A percentile compares a stretch with the other conserved stretches of the same genome.
phyloP scores from a whole-genome alignment of 2,329 filamentous ascomycete genomes.

The Hymenoscyphus scutula region DNA sequence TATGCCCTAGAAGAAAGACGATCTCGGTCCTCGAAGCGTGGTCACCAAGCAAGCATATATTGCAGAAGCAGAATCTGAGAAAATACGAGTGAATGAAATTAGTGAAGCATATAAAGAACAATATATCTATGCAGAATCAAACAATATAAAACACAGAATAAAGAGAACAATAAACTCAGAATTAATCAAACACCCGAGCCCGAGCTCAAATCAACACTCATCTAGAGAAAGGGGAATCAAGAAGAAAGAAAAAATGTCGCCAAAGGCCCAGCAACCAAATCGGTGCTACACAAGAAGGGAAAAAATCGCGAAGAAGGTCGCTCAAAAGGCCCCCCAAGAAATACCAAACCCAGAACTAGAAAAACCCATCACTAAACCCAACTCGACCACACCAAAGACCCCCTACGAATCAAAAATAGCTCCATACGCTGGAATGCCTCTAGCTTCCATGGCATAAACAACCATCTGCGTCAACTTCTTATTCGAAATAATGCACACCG shows the following conservation, averaged over 20 bases:
- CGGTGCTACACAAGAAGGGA: not conserved
- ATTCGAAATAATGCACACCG: constrained; percentile 41
- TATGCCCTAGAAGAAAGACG: too few species aligned
- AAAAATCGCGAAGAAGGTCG: not conserved
- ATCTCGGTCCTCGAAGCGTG: too few species aligned
- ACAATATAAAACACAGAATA: too few species aligned
- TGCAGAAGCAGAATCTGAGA: too few species aligned
- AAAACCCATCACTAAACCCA: too few species aligned
- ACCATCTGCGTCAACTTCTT: constrained; percentile 39
- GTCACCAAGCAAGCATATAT: too few species aligned
- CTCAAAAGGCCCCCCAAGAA: not conserved
- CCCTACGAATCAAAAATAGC: constrained; percentile 34
- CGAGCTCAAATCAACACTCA: too few species aligned
- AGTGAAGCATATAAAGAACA: too few species aligned
- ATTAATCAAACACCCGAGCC: too few species aligned
- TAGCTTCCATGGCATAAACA: constrained; percentile 40
- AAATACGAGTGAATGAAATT: too few species aligned
- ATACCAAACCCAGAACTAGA: not conserved
- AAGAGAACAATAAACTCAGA: too few species aligned
- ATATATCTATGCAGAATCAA: too few species aligned
- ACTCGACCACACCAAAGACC: not conserved
- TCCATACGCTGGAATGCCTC: constrained; percentile 38
- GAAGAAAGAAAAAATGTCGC: not conserved
- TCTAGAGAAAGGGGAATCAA: not conserved
- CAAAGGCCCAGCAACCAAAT: not conserved